These are phyloP conservation scores for sweet orange (Citrus sinensis) DNA, from an alignment of 345 rosid species.

Conservation along the genomic window DNA sequence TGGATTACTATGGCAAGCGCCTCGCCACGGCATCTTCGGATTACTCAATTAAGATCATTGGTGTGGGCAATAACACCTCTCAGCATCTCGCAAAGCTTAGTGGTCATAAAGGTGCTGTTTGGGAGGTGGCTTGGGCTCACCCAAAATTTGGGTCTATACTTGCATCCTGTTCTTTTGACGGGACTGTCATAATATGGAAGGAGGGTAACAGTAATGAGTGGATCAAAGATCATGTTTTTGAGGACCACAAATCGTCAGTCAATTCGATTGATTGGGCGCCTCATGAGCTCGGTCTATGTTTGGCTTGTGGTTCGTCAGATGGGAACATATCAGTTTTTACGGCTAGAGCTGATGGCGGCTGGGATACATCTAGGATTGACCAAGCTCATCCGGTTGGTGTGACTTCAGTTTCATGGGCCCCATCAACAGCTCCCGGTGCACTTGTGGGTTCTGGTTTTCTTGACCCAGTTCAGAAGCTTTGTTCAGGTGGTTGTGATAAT, in stretches of 20 bases:
- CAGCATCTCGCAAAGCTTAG: conserved; percentile 21
- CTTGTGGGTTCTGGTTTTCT: conserved; percentile 17
- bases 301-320: conserved; percentile 24
- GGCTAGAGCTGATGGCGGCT: conserved; percentile 15
- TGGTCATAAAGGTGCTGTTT: conserved; percentile 25
- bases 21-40: conserved; percentile 20
- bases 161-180: conserved; percentile 23
- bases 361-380: conserved; percentile 21
- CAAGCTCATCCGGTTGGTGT: conserved; percentile 27
- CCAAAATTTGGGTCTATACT: conserved; percentile 23
- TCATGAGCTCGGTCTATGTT: conserved; percentile 22
- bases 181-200: conserved; percentile 22
- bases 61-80: conserved; percentile 16
- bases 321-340: conserved; percentile 22
- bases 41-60: conserved; percentile 20
- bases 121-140: conserved; percentile 26
- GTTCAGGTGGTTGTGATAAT: conserved; percentile 25
- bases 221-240: conserved; percentile 16
- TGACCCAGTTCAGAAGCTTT: conserved; percentile 23
- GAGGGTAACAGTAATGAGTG: conserved; percentile 21
- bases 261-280: conserved; percentile 24
- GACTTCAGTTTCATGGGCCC: conserved; percentile 24
- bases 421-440: conserved; percentile 19
- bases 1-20: conserved; percentile 28
- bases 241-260: conserved; percentile 21